A percentile compares a stretch with the other conserved stretches of the same genome.
phyloP scores from a whole-genome alignment of 768 basidiomycete genomes.

The Phlegmacium glaucopus region DNA sequence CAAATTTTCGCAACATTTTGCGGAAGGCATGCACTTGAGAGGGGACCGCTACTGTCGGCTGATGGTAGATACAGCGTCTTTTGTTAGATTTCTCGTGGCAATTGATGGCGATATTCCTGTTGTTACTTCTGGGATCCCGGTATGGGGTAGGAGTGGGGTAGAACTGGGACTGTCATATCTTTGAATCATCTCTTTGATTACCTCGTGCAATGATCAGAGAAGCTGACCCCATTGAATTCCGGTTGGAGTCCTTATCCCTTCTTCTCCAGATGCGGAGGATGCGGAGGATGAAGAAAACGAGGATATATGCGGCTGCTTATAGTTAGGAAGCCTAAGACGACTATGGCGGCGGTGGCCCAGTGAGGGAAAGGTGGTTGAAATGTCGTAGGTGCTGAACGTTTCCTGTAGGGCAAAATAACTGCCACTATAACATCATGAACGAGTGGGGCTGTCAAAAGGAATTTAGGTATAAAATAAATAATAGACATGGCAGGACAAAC shows the following conservation, averaged over 20 bases:
- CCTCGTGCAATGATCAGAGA: conserved; percentile 80
- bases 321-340: conserved; percentile 81
- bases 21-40: conserved; percentile 87
- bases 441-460: conserved; percentile 20
- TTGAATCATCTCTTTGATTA: conserved; percentile 16
- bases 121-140: conserved; percentile 7
- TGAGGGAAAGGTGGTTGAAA: conserved; percentile 57
- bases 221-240: conserved; percentile 74
- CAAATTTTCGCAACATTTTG: conserved; percentile 83
- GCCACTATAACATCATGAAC: conserved; percentile 26
- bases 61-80: conserved; percentile 73
- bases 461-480: background rate
- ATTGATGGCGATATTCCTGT: no score
- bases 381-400: conserved; percentile 43
- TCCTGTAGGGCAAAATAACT: conserved; percentile 19
- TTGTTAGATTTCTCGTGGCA: conserved; percentile 25
- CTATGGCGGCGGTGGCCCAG: conserved; percentile 92
- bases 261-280: conserved; percentile 55
- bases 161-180: conserved; percentile 24
- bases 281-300: conserved; percentile 74
- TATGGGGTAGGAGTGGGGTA: conserved; percentile 24
- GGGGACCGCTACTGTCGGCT: conserved; percentile 69
- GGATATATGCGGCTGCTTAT: conserved; percentile 64
- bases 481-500: conserved; percentile 14
- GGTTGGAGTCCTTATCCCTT: conserved; percentile 44